Evolutionary conservation across 2,329 filamentous ascomycete species (phyloP), one percentile per base, ranked within the genome.

Genomic region (Aspergillus flavus): DNA sequence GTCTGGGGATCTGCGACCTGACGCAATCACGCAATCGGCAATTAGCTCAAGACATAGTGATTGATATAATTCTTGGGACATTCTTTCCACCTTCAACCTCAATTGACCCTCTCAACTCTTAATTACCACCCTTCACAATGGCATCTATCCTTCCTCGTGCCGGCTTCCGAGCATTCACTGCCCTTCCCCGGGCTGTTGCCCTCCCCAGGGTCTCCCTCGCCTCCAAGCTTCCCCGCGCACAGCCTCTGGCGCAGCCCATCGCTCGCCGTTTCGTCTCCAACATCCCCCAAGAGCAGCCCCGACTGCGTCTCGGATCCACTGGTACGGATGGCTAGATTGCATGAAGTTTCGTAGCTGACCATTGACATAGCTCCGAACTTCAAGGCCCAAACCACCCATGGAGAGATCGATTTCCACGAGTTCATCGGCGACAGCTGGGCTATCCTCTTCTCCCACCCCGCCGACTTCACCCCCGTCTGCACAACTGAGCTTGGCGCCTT

Each of bases 401-500:
- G 89, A 64, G 82, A 83, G 61, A 89, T 91, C 75, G 84, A 90
- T 79, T 91, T 91, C 83, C 89, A 91, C 81, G 82, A 90, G 71
- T 91, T 87, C 82, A 89, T 91, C 69, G 88, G 87, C 72, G 83
- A 89, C 81, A 87, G 84, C 71, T 91, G 88, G 88, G 86, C 88
- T 64, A 83, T 91, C 67, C 84, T 91, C 69, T 91, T 91, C 84
- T 90, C 88, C 50, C 88, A 91, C 80, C 88, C 89, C 46, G 78
- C 78, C 73, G 94, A 97, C 82, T 97, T 92, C 85, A 97, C 94
- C 6, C 94, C 94, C 66, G 94, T 97, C 66, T 97, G 94, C 86
- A 97, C 94, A 73, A 97, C 93, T 62, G 94, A 97, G 85, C 90
- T 97, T 66, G 94, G 94, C 69, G 94, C 93, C 68, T 96, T 97